These are phyloP conservation scores for Globisporangium okanoganense DNA, from an alignment of 352 stramenopile species.

Conservation along the genomic window DNA sequence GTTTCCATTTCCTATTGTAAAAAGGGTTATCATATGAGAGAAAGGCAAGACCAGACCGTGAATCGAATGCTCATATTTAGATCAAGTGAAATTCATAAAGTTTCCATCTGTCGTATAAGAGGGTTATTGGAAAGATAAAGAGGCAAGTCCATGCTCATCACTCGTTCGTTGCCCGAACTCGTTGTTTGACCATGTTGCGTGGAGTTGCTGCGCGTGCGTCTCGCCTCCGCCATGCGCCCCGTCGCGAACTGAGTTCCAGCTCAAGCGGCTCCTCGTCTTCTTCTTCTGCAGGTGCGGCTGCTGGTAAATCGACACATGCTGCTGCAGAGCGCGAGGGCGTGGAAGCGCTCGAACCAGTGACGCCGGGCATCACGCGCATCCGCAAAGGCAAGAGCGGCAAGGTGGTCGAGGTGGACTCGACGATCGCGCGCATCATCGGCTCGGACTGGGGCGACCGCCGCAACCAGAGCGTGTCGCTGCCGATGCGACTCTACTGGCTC, in stretches of 20 bases:
- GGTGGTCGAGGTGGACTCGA: slow-evolving; percentile 52
- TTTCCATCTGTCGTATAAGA: too few relatives aligned
- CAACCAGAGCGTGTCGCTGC: slow-evolving; percentile 52
- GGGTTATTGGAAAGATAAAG: too few relatives aligned
- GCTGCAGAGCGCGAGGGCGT: background rate
- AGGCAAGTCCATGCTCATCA: too few relatives aligned
- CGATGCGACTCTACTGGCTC: slow-evolving; percentile 75
- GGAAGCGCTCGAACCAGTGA: slow-evolving; percentile 9
- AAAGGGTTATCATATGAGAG: too few relatives aligned
- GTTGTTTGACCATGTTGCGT: slow-evolving; percentile 8
- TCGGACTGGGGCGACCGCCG: slow-evolving; percentile 75
- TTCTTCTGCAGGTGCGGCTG: background rate
- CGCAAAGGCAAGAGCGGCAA: slow-evolving; percentile 26
- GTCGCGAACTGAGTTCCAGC: background rate
- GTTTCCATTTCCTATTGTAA: too few relatives aligned
- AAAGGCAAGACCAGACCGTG: too few relatives aligned
- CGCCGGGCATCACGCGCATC: slow-evolving; percentile 34
- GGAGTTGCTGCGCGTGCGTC: background rate
- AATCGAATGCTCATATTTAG: too few relatives aligned
- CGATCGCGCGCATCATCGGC: slow-evolving; percentile 59
- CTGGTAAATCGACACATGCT: background rate
- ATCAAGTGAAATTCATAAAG: too few relatives aligned
- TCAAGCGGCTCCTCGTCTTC: background rate
- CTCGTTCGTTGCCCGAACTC: too few relatives aligned
- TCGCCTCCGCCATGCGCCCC: background rate